Conservation (phyloP, 352 stramenopile species). For the Globisporangium echinulatum region DNA sequence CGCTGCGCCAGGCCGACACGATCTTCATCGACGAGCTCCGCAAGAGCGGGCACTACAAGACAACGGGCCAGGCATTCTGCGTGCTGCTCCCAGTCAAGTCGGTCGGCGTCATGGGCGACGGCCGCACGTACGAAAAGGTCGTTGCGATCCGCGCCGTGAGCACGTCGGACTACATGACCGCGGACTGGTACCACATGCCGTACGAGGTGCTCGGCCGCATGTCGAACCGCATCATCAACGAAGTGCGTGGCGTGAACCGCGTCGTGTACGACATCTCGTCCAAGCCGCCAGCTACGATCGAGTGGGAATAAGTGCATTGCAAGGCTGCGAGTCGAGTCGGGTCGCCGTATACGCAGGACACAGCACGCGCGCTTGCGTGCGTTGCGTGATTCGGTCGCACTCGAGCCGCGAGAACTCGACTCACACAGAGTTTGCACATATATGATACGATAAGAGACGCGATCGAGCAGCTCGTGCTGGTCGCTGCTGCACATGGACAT, state of each 20-base stretch:
- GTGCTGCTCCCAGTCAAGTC: constrained; percentile 96
- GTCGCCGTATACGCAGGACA: no score
- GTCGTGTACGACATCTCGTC: constrained; percentile 99
- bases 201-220: constrained; percentile 97
- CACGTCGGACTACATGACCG: constrained; percentile 99
- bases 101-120: constrained; percentile 98
- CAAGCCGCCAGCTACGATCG: constrained; percentile 99
- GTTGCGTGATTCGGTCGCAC: no score
- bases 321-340: not conserved
- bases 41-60: constrained; percentile 95
- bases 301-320: constrained; percentile 92
- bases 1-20: constrained; percentile 95
- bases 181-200: constrained; percentile 99
- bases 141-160: constrained; percentile 95
- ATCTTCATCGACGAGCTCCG: constrained; percentile 98
- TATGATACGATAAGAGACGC: no score
- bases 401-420: no score
- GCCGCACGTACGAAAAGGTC: constrained; percentile 95
- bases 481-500: no score
- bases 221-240: constrained; percentile 98
- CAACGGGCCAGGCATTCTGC: constrained; percentile 98
- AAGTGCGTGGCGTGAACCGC: constrained; percentile 97
- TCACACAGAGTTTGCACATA: no score
- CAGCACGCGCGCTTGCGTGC: no score
- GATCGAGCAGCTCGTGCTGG: no score